phyloP scores from a whole-genome alignment of 2,329 filamentous ascomycete species.

The Colletotrichum tropicale region DNA sequence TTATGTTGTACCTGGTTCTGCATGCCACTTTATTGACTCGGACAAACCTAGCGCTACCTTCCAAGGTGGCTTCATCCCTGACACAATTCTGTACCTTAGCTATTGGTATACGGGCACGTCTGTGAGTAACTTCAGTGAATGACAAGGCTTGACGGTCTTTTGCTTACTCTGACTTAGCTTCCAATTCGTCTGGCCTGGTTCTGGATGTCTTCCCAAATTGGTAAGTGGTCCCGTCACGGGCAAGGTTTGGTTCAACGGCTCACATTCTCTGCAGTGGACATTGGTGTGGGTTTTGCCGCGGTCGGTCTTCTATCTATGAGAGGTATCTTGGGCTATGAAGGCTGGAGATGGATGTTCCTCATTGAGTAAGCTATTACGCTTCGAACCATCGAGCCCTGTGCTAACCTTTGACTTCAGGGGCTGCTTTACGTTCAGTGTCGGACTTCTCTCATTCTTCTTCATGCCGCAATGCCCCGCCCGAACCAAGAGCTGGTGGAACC shows the following conservation, averaged over 20 bases:
- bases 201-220: conserved; percentile 55
- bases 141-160: background rate
- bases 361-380: conserved; percentile 32
- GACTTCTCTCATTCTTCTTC: conserved; percentile 36
- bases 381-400: rapidly evolving
- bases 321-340: conserved; percentile 54
- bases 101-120: conserved; percentile 71
- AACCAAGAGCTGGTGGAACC: conserved; percentile 51
- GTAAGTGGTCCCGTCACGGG: conserved; percentile 6
- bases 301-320: conserved; percentile 60
- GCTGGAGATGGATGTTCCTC: conserved; percentile 63
- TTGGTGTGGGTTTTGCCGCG: conserved; percentile 59
- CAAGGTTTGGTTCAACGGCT: background rate
- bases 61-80: conserved; percentile 50
- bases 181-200: conserved; percentile 70
- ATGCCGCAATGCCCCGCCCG: conserved; percentile 34
- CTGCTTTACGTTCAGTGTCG: conserved; percentile 47
- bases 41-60: conserved; percentile 22
- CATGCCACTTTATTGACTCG: background rate
- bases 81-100: conserved; percentile 41
- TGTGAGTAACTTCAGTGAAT: conserved; percentile 27
- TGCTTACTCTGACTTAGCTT: conserved; percentile 44
- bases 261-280: conserved; percentile 31
- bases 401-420: conserved; percentile 26
- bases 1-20: background rate